Conservation (phyloP, 352 stramenopile genomes). For the Pythium phragmiticola region DNA sequence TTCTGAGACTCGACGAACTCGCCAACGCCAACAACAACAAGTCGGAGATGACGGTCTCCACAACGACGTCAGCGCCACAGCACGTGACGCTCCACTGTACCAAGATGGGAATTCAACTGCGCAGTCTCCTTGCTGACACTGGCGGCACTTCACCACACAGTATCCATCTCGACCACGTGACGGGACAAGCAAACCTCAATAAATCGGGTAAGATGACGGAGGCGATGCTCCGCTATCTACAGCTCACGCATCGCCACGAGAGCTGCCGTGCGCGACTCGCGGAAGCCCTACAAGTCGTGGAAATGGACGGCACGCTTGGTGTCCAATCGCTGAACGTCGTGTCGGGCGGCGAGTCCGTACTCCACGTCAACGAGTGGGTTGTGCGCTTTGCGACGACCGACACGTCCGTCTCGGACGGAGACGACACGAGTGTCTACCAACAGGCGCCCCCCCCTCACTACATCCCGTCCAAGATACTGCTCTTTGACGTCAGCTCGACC, state of each 20-base stretch:
- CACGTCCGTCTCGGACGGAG: background rate
- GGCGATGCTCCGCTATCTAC: slow-evolving; percentile 33
- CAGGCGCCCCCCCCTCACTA: background rate
- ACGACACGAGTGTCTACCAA: background rate
- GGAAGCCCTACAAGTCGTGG: slow-evolving; percentile 30
- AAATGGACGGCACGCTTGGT: slow-evolving; percentile 34
- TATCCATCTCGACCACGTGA: slow-evolving; percentile 28
- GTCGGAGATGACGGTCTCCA: background rate
- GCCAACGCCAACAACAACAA: slow-evolving; percentile 19
- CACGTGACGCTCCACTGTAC: slow-evolving; percentile 32
- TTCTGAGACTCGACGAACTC: slow-evolving; percentile 52
- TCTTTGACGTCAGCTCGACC: slow-evolving; percentile 40
- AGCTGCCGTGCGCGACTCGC: slow-evolving; percentile 17
- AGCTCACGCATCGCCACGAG: slow-evolving; percentile 21
- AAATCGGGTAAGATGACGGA: slow-evolving; percentile 44
- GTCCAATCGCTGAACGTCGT: slow-evolving; percentile 15
- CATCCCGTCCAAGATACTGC: slow-evolving; percentile 12
- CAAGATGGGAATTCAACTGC: slow-evolving; percentile 28
- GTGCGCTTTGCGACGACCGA: slow-evolving; percentile 53
- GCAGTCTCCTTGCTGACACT: background rate
- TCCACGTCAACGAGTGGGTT: slow-evolving; percentile 16
- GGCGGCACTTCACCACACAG: background rate
- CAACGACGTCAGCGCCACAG: slow-evolving; percentile 9
- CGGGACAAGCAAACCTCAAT: slow-evolving; percentile 41
- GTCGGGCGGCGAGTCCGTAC: background rate